Percentiles rank a stretch among this genome's conserved stretches.
Evolutionary conservation across 306 rosid genomes (phyloP).

Genomic region (Prunus dulcis): DNA sequence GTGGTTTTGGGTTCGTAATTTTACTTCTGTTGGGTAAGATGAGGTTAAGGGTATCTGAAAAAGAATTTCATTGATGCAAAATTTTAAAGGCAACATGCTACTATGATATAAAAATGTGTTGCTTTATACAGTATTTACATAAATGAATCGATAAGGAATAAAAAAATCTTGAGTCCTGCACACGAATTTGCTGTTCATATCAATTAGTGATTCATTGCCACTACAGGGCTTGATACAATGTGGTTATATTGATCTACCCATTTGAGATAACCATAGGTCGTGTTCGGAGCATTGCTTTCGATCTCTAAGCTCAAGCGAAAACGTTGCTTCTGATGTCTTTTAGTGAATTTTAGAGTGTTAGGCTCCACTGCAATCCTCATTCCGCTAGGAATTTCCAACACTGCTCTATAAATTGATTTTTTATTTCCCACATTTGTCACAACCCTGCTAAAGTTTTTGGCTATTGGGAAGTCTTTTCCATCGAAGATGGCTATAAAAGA

Average conservation of each 20-base stretch:
- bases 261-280: not conserved
- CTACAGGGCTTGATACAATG: not conserved
- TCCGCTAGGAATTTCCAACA: not conserved
- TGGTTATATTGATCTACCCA: not conserved
- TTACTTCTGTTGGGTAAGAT: too few species aligned
- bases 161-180: too few species aligned
- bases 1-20: too few species aligned
- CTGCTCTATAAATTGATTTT: not conserved
- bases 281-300: not conserved
- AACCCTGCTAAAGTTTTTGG: not conserved
- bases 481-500: constrained; percentile 5
- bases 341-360: not conserved
- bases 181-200: too few species aligned
- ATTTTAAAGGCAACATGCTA: too few species aligned
- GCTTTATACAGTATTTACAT: too few species aligned
- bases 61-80: too few species aligned
- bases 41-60: too few species aligned
- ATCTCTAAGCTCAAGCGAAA: not conserved
- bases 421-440: constrained; percentile 5
- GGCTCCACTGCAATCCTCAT: constrained; percentile 8
- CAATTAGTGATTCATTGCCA: too few species aligned
- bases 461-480: too few species aligned
- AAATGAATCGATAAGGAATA: too few species aligned
- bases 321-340: not conserved
- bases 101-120: too few species aligned